These are phyloP conservation scores for Dendrostoma leiphaemia DNA, from an alignment of 2,329 filamentous ascomycete genomes.

Conservation along the genomic window DNA sequence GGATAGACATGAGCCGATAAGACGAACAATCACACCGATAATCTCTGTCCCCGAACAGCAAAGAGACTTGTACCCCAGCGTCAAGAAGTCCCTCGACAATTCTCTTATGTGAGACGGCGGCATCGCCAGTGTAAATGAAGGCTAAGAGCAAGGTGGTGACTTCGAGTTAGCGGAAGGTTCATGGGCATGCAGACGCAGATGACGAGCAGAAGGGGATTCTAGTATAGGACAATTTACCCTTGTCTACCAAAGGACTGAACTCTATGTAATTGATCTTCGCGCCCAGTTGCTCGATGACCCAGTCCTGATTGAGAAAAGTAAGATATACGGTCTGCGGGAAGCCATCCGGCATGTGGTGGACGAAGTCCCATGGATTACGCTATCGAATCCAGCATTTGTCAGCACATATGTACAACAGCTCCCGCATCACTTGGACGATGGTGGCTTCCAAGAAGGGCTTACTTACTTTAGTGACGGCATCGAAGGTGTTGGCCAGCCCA, in stretches of 20 bases:
- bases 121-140: constrained; percentile 32
- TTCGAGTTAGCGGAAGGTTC: constrained; percentile 1
- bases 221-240: constrained; percentile 5
- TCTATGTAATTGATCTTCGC: constrained; percentile 53
- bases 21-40: constrained; percentile 48
- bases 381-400: constrained; percentile 22
- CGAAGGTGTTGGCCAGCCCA: constrained; percentile 12
- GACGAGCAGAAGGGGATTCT: no score
- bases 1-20: neutral
- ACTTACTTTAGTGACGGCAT: constrained; percentile 16
- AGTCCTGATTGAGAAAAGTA: constrained; percentile 51
- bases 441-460: neutral
- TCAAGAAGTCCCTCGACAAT: constrained; percentile 47
- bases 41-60: constrained; percentile 54
- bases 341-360: constrained; percentile 43
- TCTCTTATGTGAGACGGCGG: constrained; percentile 5
- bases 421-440: no score
- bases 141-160: constrained; percentile 26
- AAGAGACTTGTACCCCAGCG: constrained; percentile 48
- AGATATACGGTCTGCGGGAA: constrained; percentile 47
- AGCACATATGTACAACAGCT: neutral
- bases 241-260: neutral
- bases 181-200: no score
- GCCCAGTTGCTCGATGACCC: constrained; percentile 52
- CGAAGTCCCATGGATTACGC: constrained; percentile 53